Percentiles rank a stretch among this genome's conserved stretches.
phyloP scores from a whole-genome alignment of 768 basidiomycete species.

The Panaeolus papilionaceus region DNA sequence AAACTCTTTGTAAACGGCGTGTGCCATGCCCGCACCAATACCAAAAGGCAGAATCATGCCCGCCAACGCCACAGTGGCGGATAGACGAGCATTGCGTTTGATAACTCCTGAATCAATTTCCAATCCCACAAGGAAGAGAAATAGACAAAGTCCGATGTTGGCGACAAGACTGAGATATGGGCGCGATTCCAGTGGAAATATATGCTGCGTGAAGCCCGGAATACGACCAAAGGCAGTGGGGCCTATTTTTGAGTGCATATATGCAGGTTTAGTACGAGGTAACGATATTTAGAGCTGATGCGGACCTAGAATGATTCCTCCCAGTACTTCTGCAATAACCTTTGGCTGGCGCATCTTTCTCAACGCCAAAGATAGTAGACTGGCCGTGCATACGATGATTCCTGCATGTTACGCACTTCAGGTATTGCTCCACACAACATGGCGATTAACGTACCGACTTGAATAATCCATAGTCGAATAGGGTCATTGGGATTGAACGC shows the following conservation, averaged over 20 bases:
- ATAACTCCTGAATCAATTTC: conserved; percentile 87
- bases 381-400: conserved; percentile 83
- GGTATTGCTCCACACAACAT: conserved; percentile 5
- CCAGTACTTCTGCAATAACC: conserved; percentile 84
- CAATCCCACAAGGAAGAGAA: conserved; percentile 92
- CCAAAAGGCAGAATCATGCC: conserved; percentile 92
- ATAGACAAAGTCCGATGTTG: conserved; percentile 87
- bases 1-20: conserved; percentile 78
- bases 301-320: conserved; percentile 82
- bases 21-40: conserved; percentile 70
- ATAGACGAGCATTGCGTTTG: conserved; percentile 75
- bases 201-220: conserved; percentile 84
- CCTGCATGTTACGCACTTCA: conserved; percentile 45
- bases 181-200: conserved; percentile 77
- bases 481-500: conserved; percentile 71
- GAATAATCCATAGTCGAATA: conserved; percentile 77
- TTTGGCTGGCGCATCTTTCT: conserved; percentile 83
- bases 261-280: neutral
- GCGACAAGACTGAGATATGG: conserved; percentile 87
- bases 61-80: conserved; percentile 72
- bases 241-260: conserved; percentile 34
- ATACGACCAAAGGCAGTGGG: conserved; percentile 74
- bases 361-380: conserved; percentile 67
- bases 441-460: conserved; percentile 63
- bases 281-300: conserved; percentile 68